These are phyloP conservation scores for Lentithecium fluviatile DNA, from an alignment of 495 filamentous ascomycete species.

Conservation along the genomic window DNA sequence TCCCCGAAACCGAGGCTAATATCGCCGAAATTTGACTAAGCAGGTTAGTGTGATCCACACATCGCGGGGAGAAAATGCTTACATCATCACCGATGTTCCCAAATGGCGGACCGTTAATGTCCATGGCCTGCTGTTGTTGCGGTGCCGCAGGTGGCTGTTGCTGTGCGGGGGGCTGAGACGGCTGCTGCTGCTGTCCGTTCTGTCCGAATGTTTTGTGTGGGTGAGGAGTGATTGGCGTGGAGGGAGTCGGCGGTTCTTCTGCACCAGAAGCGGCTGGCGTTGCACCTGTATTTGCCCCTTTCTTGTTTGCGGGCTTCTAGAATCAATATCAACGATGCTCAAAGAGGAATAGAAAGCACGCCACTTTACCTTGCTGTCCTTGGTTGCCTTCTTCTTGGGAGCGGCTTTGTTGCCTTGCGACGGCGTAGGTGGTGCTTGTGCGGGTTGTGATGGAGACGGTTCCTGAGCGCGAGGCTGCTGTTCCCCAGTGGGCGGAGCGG, in stretches of 20 bases:
- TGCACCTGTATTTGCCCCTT: constrained; percentile 66
- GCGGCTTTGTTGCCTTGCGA: constrained; percentile 72
- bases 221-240: constrained; percentile 84
- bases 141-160: constrained; percentile 26
- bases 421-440: constrained; percentile 83
- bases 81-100: constrained; percentile 39
- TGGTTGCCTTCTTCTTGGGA: constrained; percentile 81
- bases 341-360: constrained; percentile 34
- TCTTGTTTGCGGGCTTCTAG: constrained; percentile 64
- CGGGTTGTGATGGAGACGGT: constrained; percentile 72
- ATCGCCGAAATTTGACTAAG: constrained; percentile 9
- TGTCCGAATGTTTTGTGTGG: constrained; percentile 63
- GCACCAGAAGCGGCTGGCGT: constrained; percentile 75
- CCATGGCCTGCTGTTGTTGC: constrained; percentile 44
- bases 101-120: constrained; percentile 40
- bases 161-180: constrained; percentile 39
- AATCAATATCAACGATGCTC: constrained; percentile 42
- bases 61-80: constrained; percentile 8
- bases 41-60: constrained; percentile 40
- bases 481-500: constrained; percentile 64
- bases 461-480: constrained; percentile 61
- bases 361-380: constrained; percentile 68
- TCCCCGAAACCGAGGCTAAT: constrained; percentile 14
- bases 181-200: constrained; percentile 50
- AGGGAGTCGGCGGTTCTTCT: constrained; percentile 67